Percentiles rank a stretch among this genome's conserved stretches.
phyloP scores from a whole-genome alignment of 2,329 filamentous ascomycete genomes.

The Lachnellula occidentalis region DNA sequence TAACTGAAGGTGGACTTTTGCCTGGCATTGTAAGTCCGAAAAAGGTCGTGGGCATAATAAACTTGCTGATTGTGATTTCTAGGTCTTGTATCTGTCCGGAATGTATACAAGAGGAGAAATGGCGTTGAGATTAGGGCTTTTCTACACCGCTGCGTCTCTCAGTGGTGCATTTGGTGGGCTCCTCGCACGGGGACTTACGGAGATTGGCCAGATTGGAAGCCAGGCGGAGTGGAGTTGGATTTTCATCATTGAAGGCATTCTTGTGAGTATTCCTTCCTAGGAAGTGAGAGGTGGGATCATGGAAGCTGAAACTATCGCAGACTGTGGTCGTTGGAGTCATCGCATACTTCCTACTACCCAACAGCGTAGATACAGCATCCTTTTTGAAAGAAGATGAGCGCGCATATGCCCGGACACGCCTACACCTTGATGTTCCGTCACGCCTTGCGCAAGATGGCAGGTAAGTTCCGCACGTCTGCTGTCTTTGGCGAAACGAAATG shows the following conservation, averaged over 20 bases:
- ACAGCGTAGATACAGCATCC: constrained; percentile 45
- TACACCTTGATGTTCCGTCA: constrained; percentile 23
- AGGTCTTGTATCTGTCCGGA: constrained; percentile 59
- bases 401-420: constrained; percentile 23
- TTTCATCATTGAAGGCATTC: constrained; percentile 49
- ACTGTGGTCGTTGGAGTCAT: constrained; percentile 48
- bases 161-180: constrained; percentile 54
- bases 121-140: constrained; percentile 57
- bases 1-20: constrained; percentile 59
- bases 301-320: constrained; percentile 32
- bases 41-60: background rate
- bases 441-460: constrained; percentile 17
- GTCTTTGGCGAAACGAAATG: background rate
- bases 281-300: constrained; percentile 20
- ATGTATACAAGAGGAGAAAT: constrained; percentile 48
- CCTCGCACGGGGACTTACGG: constrained; percentile 53
- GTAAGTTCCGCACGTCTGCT: background rate
- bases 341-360: constrained; percentile 51
- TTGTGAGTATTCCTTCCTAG: constrained; percentile 33
- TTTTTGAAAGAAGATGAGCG: constrained; percentile 51
- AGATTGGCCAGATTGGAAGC: constrained; percentile 49
- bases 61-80: constrained; percentile 4
- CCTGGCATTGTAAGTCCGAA: constrained; percentile 54
- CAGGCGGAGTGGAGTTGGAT: constrained; percentile 44
- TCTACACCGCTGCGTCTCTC: constrained; percentile 62